Evolutionary conservation across 768 basidiomycete genomes (phyloP).

Genomic region (Hygrophoropsis aurantiaca): DNA sequence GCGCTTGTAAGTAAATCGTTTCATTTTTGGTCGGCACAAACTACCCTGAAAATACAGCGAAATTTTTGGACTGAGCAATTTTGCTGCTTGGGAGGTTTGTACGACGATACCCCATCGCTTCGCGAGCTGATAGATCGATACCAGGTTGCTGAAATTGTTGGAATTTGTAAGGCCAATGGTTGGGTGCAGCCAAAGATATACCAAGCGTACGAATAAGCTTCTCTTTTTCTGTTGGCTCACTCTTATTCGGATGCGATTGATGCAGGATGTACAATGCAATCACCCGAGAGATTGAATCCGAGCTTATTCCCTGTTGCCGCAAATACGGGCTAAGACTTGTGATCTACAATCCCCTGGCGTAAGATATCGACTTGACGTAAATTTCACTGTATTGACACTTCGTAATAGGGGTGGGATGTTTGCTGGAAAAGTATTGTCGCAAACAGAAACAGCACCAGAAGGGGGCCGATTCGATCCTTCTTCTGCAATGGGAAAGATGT

Average conservation of each 20-base stretch:
- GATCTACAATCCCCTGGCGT: slow-evolving; percentile 57
- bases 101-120: not conserved
- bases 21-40: not conserved
- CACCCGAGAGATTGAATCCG: slow-evolving; percentile 46
- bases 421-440: slow-evolving; percentile 48
- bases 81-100: slow-evolving; percentile 51
- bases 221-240: not conserved
- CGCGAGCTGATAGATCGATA: not conserved
- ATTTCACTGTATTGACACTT: slow-evolving; percentile 9
- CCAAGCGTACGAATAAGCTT: slow-evolving; percentile 42
- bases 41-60: slow-evolving; percentile 35
- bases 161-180: slow-evolving; percentile 53
- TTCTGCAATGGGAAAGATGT: slow-evolving; percentile 40
- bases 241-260: not conserved
- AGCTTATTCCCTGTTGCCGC: slow-evolving; percentile 56
- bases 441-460: slow-evolving; percentile 26
- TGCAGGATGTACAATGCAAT: slow-evolving; percentile 48
- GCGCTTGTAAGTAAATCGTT: slow-evolving; percentile 42
- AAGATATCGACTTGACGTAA: slow-evolving; percentile 7
- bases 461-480: slow-evolving; percentile 43
- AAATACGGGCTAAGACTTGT: slow-evolving; percentile 59
- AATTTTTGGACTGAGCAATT: slow-evolving; percentile 66
- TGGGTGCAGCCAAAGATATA: slow-evolving; percentile 58
- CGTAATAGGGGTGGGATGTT: slow-evolving; percentile 50
- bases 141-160: slow-evolving; percentile 57